phyloP scores from a whole-genome alignment of 2,329 filamentous ascomycete species.

The Purpureocillium takamizusanense region DNA sequence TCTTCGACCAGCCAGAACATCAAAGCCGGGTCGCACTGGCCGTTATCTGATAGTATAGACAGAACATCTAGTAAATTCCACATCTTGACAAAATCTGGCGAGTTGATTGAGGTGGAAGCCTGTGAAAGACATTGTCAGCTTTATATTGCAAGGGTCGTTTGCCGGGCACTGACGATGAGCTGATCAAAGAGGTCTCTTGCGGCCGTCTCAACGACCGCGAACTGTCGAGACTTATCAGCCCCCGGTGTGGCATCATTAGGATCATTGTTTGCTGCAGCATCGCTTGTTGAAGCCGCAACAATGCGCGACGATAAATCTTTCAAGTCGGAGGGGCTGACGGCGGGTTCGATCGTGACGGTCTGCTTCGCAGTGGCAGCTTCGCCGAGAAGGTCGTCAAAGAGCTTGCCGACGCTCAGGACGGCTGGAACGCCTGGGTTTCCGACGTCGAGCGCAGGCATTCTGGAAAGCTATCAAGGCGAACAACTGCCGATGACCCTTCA shows the following conservation, averaged over 20 bases:
- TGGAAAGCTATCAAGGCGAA: slow-evolving; percentile 5
- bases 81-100: slow-evolving; percentile 69
- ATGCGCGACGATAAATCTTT: slow-evolving; percentile 38
- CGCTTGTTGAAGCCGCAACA: slow-evolving; percentile 20
- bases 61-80: slow-evolving; percentile 94
- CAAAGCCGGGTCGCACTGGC: slow-evolving; percentile 68
- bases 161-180: slow-evolving; percentile 54
- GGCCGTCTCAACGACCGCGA: slow-evolving; percentile 73
- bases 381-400: slow-evolving; percentile 49
- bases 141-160: background rate
- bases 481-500: no score
- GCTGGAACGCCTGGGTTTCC: slow-evolving; percentile 40
- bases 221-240: slow-evolving; percentile 37
- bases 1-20: slow-evolving; percentile 91
- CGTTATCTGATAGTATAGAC: slow-evolving; percentile 77
- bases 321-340: slow-evolving; percentile 62
- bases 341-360: slow-evolving; percentile 58
- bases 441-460: slow-evolving; percentile 41
- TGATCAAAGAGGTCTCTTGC: slow-evolving; percentile 73
- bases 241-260: slow-evolving; percentile 28
- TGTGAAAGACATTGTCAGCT: slow-evolving; percentile 24
- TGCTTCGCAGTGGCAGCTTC: slow-evolving; percentile 52
- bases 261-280: slow-evolving; percentile 18
- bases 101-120: slow-evolving; percentile 67
- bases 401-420: slow-evolving; percentile 41